Evolutionary conservation across 192 early-diverging fungal genomes (phyloP).

Genomic region (Backusella australiensis): DNA sequence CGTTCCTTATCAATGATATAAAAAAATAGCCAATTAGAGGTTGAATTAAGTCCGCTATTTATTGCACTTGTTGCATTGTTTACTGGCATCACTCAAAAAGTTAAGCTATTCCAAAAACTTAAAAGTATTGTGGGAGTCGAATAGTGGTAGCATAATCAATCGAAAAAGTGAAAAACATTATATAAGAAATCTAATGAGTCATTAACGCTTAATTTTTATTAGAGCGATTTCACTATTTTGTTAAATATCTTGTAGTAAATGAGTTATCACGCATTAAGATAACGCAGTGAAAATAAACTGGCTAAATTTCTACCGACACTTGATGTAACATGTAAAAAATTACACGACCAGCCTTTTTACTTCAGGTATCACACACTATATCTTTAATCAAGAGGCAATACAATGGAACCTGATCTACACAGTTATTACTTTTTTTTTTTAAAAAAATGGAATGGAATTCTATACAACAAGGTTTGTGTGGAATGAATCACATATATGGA

Average conservation of each 20-base stretch:
- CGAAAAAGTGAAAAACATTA: neutral
- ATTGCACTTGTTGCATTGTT: too few species aligned
- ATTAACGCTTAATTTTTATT: conserved; percentile 11
- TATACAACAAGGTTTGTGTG: conserved; percentile 38
- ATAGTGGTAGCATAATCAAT: neutral
- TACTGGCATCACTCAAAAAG: too few species aligned
- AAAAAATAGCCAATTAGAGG: too few species aligned
- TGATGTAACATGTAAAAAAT: conserved; percentile 40
- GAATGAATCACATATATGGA: conserved; percentile 51
- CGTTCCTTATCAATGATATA: too few species aligned
- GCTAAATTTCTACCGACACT: conserved; percentile 40
- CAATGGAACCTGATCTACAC: conserved; percentile 34
- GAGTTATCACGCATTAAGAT: conserved; percentile 46
- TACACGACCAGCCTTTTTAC: conserved; percentile 43
- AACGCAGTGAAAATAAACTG: conserved; percentile 42
- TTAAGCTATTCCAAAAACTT: conserved; percentile 10
- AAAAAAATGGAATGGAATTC: conserved; percentile 28
- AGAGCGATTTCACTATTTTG: conserved; percentile 54
- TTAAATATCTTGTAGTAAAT: conserved; percentile 58
- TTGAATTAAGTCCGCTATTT: too few species aligned
- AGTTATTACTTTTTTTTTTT: conserved; percentile 49
- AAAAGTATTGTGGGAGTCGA: conserved; percentile 38
- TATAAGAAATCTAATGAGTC: neutral
- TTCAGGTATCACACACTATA: conserved; percentile 52
- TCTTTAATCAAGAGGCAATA: conserved; percentile 46